phyloP scores from a whole-genome alignment of 2,329 filamentous ascomycete genomes.

The Tolypocladium album region DNA sequence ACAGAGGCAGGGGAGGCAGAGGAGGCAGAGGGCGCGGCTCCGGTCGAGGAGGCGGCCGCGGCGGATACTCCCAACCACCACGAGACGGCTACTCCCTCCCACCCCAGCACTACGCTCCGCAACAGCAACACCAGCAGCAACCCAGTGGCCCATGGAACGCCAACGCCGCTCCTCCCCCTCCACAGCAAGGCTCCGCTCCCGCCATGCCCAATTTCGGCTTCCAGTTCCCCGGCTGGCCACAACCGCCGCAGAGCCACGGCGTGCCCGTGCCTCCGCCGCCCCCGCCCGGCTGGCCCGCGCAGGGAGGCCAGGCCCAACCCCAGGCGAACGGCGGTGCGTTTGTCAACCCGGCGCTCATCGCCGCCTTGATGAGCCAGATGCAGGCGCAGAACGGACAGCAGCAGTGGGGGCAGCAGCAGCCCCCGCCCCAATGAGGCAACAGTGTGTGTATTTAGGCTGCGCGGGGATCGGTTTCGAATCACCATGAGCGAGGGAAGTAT shows the following conservation, averaged over 20 bases:
- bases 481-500: not conserved
- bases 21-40: constrained; percentile 30
- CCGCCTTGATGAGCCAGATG: constrained; percentile 35
- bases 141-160: constrained; percentile 8
- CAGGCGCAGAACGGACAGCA: constrained; percentile 22
- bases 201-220: constrained; percentile 28
- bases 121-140: constrained; percentile 5
- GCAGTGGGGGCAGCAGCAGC: constrained; percentile 14
- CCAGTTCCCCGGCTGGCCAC: constrained; percentile 32
- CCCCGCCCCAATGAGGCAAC: not conserved
- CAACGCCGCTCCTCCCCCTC: constrained; percentile 1
- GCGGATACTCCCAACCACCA: constrained; percentile 13
- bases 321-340: constrained; percentile 29
- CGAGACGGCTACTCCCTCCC: constrained; percentile 32
- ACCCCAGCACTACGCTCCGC: constrained; percentile 9
- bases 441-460: not conserved
- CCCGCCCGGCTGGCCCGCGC: constrained; percentile 21
- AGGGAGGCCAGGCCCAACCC: constrained; percentile 18
- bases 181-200: constrained; percentile 9
- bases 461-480: not conserved
- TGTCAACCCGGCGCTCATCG: constrained; percentile 48
- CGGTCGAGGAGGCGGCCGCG: constrained; percentile 28
- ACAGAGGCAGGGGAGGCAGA: constrained; percentile 35
- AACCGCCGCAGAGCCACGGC: constrained; percentile 12
- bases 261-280: constrained; percentile 27